Conservation (phyloP, 176 grass and related monocot species). For the Coix lacrymajobi region DNA sequence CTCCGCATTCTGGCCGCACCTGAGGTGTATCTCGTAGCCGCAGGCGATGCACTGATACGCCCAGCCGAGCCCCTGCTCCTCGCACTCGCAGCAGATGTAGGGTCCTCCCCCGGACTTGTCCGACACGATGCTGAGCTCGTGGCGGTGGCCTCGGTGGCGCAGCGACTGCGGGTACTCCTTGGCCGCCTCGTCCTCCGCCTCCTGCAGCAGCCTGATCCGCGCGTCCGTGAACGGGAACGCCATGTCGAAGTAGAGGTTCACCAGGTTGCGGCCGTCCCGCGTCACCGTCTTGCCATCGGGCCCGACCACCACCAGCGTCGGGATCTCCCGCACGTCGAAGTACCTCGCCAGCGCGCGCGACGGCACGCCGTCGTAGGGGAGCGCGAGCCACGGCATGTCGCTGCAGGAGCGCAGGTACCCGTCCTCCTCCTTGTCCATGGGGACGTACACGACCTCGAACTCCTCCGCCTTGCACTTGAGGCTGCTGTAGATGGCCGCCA, state of each 20-base stretch:
- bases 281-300: conserved; percentile 75
- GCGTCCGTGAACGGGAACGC: conserved; percentile 60
- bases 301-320: conserved; percentile 53
- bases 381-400: conserved; percentile 61
- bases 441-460: conserved; percentile 59
- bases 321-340: conserved; percentile 65
- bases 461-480: conserved; percentile 36
- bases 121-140: conserved; percentile 54
- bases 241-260: conserved; percentile 73
- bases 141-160: conserved; percentile 40
- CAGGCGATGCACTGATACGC: conserved; percentile 72
- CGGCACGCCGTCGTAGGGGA: conserved; percentile 45
- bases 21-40: conserved; percentile 73
- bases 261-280: conserved; percentile 56
- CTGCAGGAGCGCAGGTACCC: conserved; percentile 38
- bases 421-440: conserved; percentile 64
- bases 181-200: conserved; percentile 52
- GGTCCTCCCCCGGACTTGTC: conserved; percentile 51
- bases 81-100: conserved; percentile 64
- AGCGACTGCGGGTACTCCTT: conserved; percentile 43
- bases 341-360: conserved; percentile 51
- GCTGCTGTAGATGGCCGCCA: conserved; percentile 42
- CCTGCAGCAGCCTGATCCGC: conserved; percentile 45
- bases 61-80: conserved; percentile 67
- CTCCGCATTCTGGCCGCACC: conserved; percentile 21